Evolutionary conservation across 2,329 filamentous ascomycete species (phyloP), one percentile per base, ranked within the genome.

Genomic region (Claviceps sp.): DNA sequence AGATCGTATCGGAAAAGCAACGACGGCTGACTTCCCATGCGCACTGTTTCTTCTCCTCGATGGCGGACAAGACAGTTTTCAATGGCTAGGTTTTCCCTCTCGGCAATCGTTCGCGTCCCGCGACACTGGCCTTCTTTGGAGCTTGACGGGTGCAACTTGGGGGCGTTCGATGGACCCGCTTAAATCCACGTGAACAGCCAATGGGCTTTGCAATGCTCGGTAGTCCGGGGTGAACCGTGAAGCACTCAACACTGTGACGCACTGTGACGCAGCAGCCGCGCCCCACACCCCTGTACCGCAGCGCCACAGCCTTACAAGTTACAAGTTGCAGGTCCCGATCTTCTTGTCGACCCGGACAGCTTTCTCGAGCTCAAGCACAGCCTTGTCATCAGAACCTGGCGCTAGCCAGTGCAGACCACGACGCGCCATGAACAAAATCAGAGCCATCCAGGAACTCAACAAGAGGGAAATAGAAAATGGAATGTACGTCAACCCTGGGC

Each of bases 381-480:
- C 14, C 30, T 47, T 30, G 18, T 47, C 45, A 2, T 47, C 40
- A 22, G 11, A 5, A 41, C 16, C n/a, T 47, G 16, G 46, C 54
- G n/a, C 20, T 44, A n/a, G 4, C 30, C 36, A 26, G 51, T 30
- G 43, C 49, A 40, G 13, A 11, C 30, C 22, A 48, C 11, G 11
- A 47, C 4, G 16, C 61, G 72, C 59, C 30, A 98, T 98, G 93
- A 96, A 98, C 67, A 85, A 88, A 60, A 93, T 98, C 60, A 87
- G 89, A 60, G 84, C 89, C 54, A 93, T 96, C 55, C 87, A 95
- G 67, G 82, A 85, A 66, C 85, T 98, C 54, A 98, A 98, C 67
- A 89, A 93, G 72, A 84, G 84, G 60, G 93, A 98, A 70, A 86
- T 98, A 56, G 90, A 96, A 67, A 84, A 89, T 66, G 88, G 85